phyloP scores from a whole-genome alignment of 345 rosid species.

The Boechera stricta region DNA sequence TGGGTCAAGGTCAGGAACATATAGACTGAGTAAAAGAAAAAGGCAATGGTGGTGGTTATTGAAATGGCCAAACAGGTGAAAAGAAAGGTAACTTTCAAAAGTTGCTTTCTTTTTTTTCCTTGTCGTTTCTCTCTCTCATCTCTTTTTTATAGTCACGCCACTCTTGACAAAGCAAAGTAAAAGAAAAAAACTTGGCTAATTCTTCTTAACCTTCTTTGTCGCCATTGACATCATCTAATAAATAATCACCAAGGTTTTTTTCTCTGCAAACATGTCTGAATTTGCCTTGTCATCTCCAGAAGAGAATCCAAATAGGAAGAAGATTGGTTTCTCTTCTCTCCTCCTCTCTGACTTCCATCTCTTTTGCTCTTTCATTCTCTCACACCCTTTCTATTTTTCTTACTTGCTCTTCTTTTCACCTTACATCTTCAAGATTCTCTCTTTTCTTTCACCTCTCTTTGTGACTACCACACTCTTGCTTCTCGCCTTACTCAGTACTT shows the following conservation, averaged over 20 bases:
- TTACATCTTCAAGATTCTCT: constrained; percentile 70
- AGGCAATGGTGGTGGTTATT: constrained; percentile 52
- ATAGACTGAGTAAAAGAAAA: constrained; percentile 15
- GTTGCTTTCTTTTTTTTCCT: constrained; percentile 40
- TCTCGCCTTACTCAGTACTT: constrained; percentile 56
- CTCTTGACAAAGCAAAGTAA: constrained; percentile 46
- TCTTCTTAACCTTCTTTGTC: constrained; percentile 23
- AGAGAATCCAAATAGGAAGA: constrained; percentile 42
- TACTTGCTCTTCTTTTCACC: constrained; percentile 70
- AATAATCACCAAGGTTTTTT: background rate
- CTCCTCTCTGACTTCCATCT: constrained; percentile 56
- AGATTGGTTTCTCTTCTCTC: constrained; percentile 50
- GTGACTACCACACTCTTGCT: constrained; percentile 76
- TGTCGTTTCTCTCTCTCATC: constrained; percentile 32
- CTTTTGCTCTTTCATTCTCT: constrained; percentile 59
- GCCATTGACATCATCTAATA: constrained; percentile 27
- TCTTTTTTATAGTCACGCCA: constrained; percentile 66
- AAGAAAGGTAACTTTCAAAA: constrained; percentile 52
- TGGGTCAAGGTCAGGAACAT: constrained; percentile 14
- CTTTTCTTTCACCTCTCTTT: constrained; percentile 88
- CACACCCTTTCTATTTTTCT: constrained; percentile 66
- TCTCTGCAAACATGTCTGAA: constrained; percentile 55
- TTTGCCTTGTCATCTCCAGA: constrained; percentile 48
- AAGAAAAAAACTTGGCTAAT: constrained; percentile 23
- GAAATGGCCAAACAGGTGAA: constrained; percentile 44